phyloP scores from a whole-genome alignment of 768 basidiomycete genomes.

The Daedaleopsis sinensis region DNA sequence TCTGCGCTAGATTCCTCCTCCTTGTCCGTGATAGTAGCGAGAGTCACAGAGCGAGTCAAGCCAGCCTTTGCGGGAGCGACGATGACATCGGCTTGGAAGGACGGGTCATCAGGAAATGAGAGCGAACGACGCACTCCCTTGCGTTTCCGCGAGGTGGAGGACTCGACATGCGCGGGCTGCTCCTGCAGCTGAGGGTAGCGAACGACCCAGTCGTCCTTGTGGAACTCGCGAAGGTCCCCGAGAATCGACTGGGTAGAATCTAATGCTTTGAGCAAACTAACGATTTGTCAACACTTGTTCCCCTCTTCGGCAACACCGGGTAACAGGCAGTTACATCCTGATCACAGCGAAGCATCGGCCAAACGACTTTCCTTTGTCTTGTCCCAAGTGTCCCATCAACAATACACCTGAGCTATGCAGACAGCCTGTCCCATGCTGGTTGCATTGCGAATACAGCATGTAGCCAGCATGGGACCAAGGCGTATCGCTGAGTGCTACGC shows the following conservation, averaged over 20 bases:
- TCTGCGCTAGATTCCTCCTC: constrained; percentile 41
- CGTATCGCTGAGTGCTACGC: too few species aligned
- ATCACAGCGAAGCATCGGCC: too few species aligned
- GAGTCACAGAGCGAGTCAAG: constrained; percentile 60
- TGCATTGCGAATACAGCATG: too few species aligned
- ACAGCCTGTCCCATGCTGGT: too few species aligned
- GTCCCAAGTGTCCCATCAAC: too few species aligned
- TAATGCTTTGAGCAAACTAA: constrained; percentile 77
- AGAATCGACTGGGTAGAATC: constrained; percentile 72
- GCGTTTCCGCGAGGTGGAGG: constrained; percentile 38
- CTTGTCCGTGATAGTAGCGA: constrained; percentile 53
- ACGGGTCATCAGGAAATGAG: constrained; percentile 85
- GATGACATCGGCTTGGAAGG: constrained; percentile 65
- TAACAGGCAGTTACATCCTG: too few species aligned
- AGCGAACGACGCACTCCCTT: constrained; percentile 64
- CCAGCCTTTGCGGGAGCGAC: constrained; percentile 52
- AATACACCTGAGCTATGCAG: too few species aligned
- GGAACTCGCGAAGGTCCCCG: constrained; percentile 74
- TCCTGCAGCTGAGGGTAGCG: constrained; percentile 80
- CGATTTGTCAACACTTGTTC: constrained; percentile 3
- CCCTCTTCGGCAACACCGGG: not conserved
- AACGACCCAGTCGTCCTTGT: constrained; percentile 85
- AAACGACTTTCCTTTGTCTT: too few species aligned
- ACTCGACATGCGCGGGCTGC: constrained; percentile 35
- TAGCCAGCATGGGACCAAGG: too few species aligned